Evolutionary conservation across 805 yeast genomes (phyloP).

Genomic region (Kuraishia molischiana): DNA sequence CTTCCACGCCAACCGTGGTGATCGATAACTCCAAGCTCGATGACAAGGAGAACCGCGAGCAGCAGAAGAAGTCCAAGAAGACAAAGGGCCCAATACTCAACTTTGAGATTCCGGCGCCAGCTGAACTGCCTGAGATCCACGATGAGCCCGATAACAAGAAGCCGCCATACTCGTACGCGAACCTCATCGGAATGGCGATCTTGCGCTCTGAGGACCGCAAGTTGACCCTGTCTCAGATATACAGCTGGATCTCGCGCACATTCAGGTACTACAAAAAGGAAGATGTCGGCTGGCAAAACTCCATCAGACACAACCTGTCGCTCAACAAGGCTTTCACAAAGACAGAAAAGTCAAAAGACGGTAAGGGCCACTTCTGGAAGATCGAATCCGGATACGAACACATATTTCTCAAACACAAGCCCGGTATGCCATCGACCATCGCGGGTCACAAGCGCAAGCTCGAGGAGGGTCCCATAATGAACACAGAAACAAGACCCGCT

Average conservation of each 20-base stretch:
- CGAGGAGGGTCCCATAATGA: neutral
- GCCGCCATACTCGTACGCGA: conserved; percentile 93
- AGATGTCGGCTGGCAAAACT: conserved; percentile 96
- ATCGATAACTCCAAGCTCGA: neutral
- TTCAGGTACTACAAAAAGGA: conserved; percentile 75
- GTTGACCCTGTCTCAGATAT: conserved; percentile 75
- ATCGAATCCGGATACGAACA: conserved; percentile 76
- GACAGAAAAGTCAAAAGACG: conserved; percentile 84
- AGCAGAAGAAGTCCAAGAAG: conserved; percentile 8
- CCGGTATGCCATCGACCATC: conserved; percentile 30
- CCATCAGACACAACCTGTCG: conserved; percentile 89
- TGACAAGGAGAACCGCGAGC: neutral
- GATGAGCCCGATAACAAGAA: conserved; percentile 42
- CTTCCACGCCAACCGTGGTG: neutral
- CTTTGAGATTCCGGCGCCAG: conserved; percentile 23
- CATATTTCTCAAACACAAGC: conserved; percentile 61
- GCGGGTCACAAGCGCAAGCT: neutral
- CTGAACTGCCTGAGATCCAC: conserved; percentile 27
- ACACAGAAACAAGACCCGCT: conserved; percentile 1
- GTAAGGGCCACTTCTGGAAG: conserved; percentile 91
- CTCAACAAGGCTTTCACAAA: conserved; percentile 89
- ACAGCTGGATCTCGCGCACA: conserved; percentile 83
- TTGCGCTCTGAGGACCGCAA: conserved; percentile 66
- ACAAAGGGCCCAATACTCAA: conserved; percentile 16
- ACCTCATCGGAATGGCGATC: conserved; percentile 88